phyloP scores from a whole-genome alignment of 768 basidiomycete species.

The Sporobolomyces pararoseus region DNA sequence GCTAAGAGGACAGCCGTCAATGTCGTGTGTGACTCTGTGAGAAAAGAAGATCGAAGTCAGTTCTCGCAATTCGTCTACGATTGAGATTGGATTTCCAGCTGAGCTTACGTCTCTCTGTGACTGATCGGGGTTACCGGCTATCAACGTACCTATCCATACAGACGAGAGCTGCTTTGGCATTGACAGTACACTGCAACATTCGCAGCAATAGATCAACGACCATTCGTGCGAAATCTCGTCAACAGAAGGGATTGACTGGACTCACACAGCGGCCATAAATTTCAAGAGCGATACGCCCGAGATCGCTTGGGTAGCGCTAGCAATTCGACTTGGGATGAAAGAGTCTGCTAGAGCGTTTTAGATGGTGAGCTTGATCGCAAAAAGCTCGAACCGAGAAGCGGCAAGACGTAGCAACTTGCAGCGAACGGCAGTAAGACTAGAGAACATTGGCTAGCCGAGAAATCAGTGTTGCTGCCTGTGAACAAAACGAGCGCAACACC shows the following conservation, averaged over 20 bases:
- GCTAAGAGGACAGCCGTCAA: neutral
- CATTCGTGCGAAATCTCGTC: too few relatives aligned
- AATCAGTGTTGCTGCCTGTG: neutral
- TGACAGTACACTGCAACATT: neutral
- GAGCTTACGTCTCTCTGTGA: neutral
- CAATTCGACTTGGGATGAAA: neutral
- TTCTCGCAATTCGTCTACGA: neutral
- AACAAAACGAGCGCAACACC: too few relatives aligned
- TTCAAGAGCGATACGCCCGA: neutral
- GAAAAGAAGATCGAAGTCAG: neutral
- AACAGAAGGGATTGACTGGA: too few relatives aligned
- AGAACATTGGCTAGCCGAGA: neutral
- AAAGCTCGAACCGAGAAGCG: too few relatives aligned
- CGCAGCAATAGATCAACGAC: neutral
- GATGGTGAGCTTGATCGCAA: neutral
- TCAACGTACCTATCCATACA: neutral
- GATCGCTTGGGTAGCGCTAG: neutral
- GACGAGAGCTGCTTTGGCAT: neutral
- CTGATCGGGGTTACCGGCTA: neutral
- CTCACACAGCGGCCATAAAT: constrained; percentile 2
- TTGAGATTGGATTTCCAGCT: too few relatives aligned
- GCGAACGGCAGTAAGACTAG: neutral
- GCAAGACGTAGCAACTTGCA: neutral
- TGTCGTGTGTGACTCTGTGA: neutral
- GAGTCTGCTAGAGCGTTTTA: neutral